Evolutionary conservation across 179 eudicot genomes (phyloP).

Genomic region (Carnegiea gigantea): DNA sequence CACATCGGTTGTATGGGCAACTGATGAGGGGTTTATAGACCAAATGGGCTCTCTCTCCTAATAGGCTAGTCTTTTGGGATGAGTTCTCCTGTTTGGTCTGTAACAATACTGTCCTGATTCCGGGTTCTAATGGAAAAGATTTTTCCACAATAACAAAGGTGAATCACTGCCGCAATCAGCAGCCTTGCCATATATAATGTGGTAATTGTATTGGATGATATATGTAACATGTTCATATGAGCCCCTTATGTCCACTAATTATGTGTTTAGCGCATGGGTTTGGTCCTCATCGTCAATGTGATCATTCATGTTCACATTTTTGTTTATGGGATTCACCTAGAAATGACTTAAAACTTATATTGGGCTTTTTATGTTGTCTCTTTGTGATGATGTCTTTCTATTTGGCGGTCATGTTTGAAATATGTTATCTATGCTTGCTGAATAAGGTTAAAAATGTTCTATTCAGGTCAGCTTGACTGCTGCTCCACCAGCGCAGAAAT

Average conservation of each 20-base stretch:
- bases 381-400: background rate
- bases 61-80: no score
- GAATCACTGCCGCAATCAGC: background rate
- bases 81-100: no score
- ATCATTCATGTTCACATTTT: background rate
- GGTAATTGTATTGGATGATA: background rate
- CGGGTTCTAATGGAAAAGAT: background rate
- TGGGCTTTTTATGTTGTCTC: background rate
- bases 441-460: background rate
- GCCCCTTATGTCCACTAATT: background rate
- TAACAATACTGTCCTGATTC: no score
- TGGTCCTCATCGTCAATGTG: background rate
- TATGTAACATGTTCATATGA: background rate
- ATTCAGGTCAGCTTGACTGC: constrained; percentile 2
- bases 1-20: no score
- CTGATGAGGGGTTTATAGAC: no score
- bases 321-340: background rate
- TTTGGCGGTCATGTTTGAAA: background rate
- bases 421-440: background rate
- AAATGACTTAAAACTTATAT: background rate
- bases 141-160: background rate
- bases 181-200: background rate
- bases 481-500: background rate
- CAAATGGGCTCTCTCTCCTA: no score
- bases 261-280: background rate